phyloP scores from a whole-genome alignment of 1,284 basidiomycete genomes.

The Apiotrichum sp. region DNA sequence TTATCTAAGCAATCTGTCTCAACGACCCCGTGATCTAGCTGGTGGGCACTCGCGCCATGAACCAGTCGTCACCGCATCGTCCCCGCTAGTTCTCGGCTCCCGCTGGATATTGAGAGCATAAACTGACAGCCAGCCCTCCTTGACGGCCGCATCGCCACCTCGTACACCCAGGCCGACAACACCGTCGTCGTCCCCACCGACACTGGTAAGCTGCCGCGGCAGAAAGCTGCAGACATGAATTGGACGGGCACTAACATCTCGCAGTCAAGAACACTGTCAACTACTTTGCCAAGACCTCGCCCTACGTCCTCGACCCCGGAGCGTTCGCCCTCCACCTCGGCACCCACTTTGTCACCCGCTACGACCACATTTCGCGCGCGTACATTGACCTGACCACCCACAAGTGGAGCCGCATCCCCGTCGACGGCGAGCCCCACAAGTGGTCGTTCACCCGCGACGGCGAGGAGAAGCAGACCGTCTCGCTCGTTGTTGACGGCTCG shows the following conservation, averaged over 20 bases:
- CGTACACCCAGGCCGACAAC: constrained; percentile 79
- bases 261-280: constrained; percentile 89
- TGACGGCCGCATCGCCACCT: constrained; percentile 69
- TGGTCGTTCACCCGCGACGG: constrained; percentile 85
- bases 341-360: constrained; percentile 75
- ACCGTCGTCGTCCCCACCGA: constrained; percentile 79
- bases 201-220: constrained; percentile 56
- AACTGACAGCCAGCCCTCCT: constrained; percentile 52
- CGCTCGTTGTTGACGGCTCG: constrained; percentile 63
- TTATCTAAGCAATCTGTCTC: too few relatives aligned
- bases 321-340: constrained; percentile 81
- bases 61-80: too few relatives aligned
- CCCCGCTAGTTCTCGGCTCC: too few relatives aligned
- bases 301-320: constrained; percentile 73
- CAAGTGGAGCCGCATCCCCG: constrained; percentile 74
- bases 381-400: constrained; percentile 73
- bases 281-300: constrained; percentile 79
- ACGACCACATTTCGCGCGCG: constrained; percentile 69
- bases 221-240: constrained; percentile 6
- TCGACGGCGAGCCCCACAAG: constrained; percentile 56
- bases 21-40: too few relatives aligned
- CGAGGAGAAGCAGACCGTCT: constrained; percentile 72
- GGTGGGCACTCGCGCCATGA: too few relatives aligned
- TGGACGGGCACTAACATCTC: too few relatives aligned
- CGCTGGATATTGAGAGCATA: too few relatives aligned